phyloP scores from a whole-genome alignment of 139 green algal species.

The Protoeuglena noctilucae region DNA sequence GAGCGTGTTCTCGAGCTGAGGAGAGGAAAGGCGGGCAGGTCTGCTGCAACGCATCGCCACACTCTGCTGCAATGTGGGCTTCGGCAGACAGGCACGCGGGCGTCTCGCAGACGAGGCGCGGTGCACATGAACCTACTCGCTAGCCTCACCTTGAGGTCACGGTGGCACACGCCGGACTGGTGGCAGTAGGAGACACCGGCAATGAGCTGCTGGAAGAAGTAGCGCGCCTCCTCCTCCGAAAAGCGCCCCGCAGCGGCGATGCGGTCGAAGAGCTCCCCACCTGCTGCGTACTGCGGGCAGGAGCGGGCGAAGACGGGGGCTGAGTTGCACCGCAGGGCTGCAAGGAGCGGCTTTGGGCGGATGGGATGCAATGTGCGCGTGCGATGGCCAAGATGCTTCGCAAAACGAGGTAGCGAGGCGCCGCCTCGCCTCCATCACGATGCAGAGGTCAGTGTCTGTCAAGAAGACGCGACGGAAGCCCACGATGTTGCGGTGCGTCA shows the following conservation, averaged over 20 bases:
- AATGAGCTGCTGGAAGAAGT: constrained; percentile 98
- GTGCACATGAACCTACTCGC: no score
- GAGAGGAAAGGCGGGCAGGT: not conserved
- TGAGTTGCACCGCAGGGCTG: not conserved
- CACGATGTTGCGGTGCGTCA: constrained; percentile 95
- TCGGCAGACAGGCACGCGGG: not conserved
- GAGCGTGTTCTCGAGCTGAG: constrained; percentile 96
- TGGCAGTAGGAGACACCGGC: constrained; percentile 94
- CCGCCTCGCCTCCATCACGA: constrained; percentile 97
- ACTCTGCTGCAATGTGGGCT: not conserved
- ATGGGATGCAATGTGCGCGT: not conserved
- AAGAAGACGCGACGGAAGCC: constrained; percentile 77
- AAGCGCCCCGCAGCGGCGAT: constrained; percentile 86
- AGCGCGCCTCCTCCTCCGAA: constrained; percentile 86
- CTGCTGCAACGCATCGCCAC: not conserved
- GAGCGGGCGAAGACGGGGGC: not conserved
- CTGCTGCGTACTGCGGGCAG: constrained; percentile 66
- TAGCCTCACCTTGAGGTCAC: no score
- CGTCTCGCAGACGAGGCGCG: no score
- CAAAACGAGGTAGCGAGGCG: no score
- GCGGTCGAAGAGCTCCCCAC: constrained; percentile 90
- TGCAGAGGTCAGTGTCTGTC: constrained; percentile 62
- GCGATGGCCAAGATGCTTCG: constrained; percentile 10
- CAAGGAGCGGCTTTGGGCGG: not conserved
- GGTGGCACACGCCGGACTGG: constrained; percentile 19